Conservation (phyloP, 768 basidiomycete species). For the Pleurotus pulmonarius region DNA sequence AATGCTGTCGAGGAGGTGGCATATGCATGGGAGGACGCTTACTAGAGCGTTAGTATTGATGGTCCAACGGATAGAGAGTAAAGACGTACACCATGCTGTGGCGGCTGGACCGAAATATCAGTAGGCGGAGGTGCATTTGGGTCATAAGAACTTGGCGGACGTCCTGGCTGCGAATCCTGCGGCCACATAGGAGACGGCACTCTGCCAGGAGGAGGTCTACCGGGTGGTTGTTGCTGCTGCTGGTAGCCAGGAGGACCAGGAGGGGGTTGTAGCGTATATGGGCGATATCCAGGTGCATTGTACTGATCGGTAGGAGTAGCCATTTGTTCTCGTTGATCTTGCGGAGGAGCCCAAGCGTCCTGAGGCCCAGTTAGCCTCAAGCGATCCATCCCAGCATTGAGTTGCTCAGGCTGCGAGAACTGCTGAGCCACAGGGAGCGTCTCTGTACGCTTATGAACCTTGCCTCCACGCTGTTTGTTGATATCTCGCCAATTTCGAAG, state of each 20-base stretch:
- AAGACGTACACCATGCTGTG: conserved; percentile 4
- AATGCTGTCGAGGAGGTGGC: conserved; percentile 15
- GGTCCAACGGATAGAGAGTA: background rate
- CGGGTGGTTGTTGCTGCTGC: conserved; percentile 26
- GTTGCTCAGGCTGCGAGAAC: conserved; percentile 23
- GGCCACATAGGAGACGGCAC: conserved; percentile 44
- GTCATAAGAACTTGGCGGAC: conserved; percentile 29
- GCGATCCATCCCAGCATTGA: conserved; percentile 37
- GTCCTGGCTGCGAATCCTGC: conserved; percentile 30
- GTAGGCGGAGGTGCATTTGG: conserved; percentile 13
- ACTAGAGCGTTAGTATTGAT: conserved; percentile 13
- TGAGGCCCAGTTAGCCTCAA: conserved; percentile 38
- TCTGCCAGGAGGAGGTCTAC: conserved; percentile 39
- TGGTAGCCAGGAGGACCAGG: conserved; percentile 32
- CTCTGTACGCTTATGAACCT: conserved; percentile 24
- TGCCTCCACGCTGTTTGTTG: conserved; percentile 64
- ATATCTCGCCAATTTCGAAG: conserved; percentile 90
- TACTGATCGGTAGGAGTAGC: conserved; percentile 21
- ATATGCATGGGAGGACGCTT: conserved; percentile 18
- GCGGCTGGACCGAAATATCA: background rate
- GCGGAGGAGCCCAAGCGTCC: conserved; percentile 27
- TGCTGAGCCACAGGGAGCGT: conserved; percentile 30
- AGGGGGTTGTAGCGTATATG: background rate
- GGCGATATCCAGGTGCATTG: background rate
- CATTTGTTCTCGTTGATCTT: conserved; percentile 34